Evolutionary conservation across 768 basidiomycete genomes (phyloP).

Genomic region (Panellus pusillus): DNA sequence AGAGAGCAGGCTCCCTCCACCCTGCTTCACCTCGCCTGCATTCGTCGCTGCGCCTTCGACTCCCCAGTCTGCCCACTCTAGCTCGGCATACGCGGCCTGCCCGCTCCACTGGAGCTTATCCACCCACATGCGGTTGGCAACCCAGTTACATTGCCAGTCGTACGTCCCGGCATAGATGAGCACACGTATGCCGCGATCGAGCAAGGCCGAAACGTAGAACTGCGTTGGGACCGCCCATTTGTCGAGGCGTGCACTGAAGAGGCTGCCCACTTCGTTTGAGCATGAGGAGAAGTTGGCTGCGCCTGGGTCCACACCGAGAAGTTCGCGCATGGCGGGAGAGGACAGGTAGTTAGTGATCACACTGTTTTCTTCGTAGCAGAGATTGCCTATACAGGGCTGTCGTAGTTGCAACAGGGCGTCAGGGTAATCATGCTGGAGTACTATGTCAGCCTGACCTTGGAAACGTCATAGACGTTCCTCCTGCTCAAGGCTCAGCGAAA

Average conservation of each 20-base stretch:
- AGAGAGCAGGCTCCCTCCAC: slow-evolving; percentile 28
- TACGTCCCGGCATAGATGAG: slow-evolving; percentile 76
- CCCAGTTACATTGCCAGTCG: slow-evolving; percentile 81
- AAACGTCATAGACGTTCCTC: slow-evolving; percentile 72
- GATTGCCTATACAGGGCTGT: slow-evolving; percentile 43
- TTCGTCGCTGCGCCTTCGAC: slow-evolving; percentile 40
- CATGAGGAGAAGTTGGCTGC: slow-evolving; percentile 58
- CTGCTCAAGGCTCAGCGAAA: slow-evolving; percentile 22
- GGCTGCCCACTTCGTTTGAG: slow-evolving; percentile 46
- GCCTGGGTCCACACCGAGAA: slow-evolving; percentile 63
- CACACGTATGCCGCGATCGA: slow-evolving; percentile 74
- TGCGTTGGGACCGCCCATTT: slow-evolving; percentile 58
- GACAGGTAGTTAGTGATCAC: slow-evolving; percentile 62
- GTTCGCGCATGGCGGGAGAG: slow-evolving; percentile 48
- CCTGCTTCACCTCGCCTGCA: slow-evolving; percentile 48
- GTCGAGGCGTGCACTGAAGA: slow-evolving; percentile 61
- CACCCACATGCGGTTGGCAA: slow-evolving; percentile 78
- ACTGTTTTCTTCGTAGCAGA: slow-evolving; percentile 38
- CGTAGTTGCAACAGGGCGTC: background rate
- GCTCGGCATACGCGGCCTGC: slow-evolving; percentile 45
- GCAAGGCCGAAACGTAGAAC: slow-evolving; percentile 64
- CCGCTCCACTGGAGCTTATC: slow-evolving; percentile 75
- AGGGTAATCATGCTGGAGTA: slow-evolving; percentile 29
- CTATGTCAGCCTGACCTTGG: slow-evolving; percentile 65
- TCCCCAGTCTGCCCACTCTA: slow-evolving; percentile 59